phyloP scores from a whole-genome alignment of 768 basidiomycete species.

The Boletus eberwhitei region DNA sequence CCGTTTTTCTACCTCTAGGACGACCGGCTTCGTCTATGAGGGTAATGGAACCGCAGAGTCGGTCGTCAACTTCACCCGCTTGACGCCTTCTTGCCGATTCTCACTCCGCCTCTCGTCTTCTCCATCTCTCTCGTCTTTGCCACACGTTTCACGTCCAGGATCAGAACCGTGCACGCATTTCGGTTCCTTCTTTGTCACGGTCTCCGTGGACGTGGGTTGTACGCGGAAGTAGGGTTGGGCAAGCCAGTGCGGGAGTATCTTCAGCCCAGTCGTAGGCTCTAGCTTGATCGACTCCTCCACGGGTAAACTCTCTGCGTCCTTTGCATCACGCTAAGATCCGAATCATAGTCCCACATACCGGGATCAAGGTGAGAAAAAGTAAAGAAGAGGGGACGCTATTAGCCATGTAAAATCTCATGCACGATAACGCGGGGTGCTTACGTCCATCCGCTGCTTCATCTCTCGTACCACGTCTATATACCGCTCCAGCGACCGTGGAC shows the following conservation, averaged over 20 bases:
- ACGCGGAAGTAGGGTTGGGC: constrained; percentile 64
- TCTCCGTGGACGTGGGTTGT: neutral
- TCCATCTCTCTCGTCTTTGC: neutral
- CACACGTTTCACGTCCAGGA: neutral
- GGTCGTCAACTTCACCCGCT: constrained; percentile 9
- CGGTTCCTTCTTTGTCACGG: neutral
- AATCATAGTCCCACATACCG: neutral
- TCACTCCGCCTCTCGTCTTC: neutral
- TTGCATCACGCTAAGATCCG: constrained; percentile 44
- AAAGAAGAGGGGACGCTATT: neutral
- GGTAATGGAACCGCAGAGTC: neutral
- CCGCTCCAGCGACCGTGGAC: constrained; percentile 19
- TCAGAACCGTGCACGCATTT: constrained; percentile 4
- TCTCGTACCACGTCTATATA: constrained; percentile 57
- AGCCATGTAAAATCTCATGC: neutral
- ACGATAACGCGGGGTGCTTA: constrained; percentile 27
- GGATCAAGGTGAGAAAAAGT: neutral
- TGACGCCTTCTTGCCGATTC: constrained; percentile 1
- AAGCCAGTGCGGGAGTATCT: constrained; percentile 62
- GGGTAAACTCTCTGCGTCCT: constrained; percentile 26
- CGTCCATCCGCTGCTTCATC: constrained; percentile 58
- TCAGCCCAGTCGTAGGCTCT: constrained; percentile 48
- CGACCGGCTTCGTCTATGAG: neutral
- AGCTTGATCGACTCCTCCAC: constrained; percentile 38
- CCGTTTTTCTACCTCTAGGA: too few species aligned